Evolutionary conservation across 768 basidiomycete genomes (phyloP).

Genomic region (Lactifluus pinguis): DNA sequence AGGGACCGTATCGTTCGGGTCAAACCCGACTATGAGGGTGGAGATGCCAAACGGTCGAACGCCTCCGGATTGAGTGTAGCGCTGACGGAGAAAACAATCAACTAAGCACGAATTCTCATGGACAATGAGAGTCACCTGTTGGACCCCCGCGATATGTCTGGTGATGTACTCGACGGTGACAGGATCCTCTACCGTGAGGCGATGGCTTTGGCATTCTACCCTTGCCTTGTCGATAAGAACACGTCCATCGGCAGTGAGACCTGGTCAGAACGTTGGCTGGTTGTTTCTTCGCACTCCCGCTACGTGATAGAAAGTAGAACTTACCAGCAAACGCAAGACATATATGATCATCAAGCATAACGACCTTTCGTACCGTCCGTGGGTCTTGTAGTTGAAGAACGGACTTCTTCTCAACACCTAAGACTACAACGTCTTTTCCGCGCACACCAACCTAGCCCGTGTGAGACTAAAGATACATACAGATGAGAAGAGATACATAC

Average conservation of each 20-base stretch:
- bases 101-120: neutral
- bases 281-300: conserved; percentile 1
- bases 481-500: conserved; percentile 37
- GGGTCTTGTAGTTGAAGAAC: conserved; percentile 97
- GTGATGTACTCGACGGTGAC: conserved; percentile 99
- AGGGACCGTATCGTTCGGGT: conserved; percentile 85
- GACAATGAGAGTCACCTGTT: conserved; percentile 57
- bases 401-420: conserved; percentile 99
- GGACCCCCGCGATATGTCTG: conserved; percentile 95
- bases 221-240: conserved; percentile 97
- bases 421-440: conserved; percentile 88
- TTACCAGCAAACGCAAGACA: conserved; percentile 95
- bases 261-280: conserved; percentile 33
- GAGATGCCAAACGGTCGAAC: conserved; percentile 98
- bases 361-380: conserved; percentile 93
- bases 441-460: conserved; percentile 79
- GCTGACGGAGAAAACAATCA: conserved; percentile 34
- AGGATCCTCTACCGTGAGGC: conserved; percentile 95
- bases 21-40: conserved; percentile 93
- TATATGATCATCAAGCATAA: conserved; percentile 96
- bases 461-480: neutral
- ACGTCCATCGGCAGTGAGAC: conserved; percentile 94
- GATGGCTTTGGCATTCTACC: conserved; percentile 95
- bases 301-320: conserved; percentile 19
- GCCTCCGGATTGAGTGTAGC: conserved; percentile 98